phyloP scores from a whole-genome alignment of 1,139 yeast species.

The Yamadazyma epiphylla region DNA sequence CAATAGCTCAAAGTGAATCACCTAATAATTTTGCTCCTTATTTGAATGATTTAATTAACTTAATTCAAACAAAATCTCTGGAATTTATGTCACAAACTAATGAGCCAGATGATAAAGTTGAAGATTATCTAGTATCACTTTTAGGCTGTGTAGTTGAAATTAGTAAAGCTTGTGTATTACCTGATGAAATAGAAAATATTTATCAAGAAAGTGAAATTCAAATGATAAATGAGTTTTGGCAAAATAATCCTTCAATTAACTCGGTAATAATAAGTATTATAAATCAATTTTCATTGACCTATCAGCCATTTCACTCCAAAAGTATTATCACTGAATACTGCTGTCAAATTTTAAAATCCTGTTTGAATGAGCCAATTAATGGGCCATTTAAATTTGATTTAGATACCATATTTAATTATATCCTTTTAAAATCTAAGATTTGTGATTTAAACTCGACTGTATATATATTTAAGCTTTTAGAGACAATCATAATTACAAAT shows the following conservation, averaged over 20 bases:
- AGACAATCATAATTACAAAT: conserved; percentile 36
- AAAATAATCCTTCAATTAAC: conserved; percentile 43
- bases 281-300: conserved; percentile 39
- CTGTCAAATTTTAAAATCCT: conserved; percentile 53
- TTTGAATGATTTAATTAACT: conserved; percentile 17
- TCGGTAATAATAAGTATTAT: conserved; percentile 36
- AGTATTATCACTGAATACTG: conserved; percentile 52
- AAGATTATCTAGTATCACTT: conserved; percentile 50
- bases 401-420: conserved; percentile 40
- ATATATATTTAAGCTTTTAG: conserved; percentile 38
- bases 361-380: conserved; percentile 47
- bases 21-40: conserved; percentile 30
- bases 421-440: conserved; percentile 33
- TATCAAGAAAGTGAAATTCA: conserved; percentile 24
- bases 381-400: conserved; percentile 60
- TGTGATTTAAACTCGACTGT: conserved; percentile 31
- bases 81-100: conserved; percentile 10
- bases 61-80: conserved; percentile 15
- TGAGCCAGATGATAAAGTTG: conserved; percentile 12
- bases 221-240: conserved; percentile 32
- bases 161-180: conserved; percentile 62
- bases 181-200: conserved; percentile 51
- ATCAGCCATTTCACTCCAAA: conserved; percentile 27
- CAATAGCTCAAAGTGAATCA: conserved; percentile 50
- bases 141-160: conserved; percentile 61